Evolutionary conservation across 208 protist species (phyloP).

Genomic region (Acanthamoeba lenticulata): DNA sequence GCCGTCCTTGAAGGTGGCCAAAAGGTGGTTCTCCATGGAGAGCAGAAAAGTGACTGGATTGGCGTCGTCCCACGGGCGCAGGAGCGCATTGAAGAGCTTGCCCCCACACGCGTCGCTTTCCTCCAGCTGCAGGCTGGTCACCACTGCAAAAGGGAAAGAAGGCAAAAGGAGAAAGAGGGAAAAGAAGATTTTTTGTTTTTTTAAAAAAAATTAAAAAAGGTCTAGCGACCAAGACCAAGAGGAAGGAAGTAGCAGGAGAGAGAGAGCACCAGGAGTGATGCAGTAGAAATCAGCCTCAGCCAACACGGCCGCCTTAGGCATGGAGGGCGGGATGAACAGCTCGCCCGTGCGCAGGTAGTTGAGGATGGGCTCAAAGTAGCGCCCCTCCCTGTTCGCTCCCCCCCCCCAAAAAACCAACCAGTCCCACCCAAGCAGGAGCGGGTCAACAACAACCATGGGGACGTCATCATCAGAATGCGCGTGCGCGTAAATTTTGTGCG

Average conservation of each 20-base stretch:
- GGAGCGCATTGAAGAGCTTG: conserved; percentile 9
- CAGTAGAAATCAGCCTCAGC: conserved; percentile 38
- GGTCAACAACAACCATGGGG: too few relatives aligned
- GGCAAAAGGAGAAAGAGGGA: too few relatives aligned
- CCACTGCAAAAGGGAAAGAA: neutral
- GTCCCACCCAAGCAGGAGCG: neutral
- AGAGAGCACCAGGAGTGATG: neutral
- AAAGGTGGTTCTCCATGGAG: conserved; percentile 15
- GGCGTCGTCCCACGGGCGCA: neutral
- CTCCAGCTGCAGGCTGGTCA: neutral
- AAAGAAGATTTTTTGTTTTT: too few relatives aligned
- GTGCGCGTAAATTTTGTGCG: too few relatives aligned
- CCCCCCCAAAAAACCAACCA: neutral
- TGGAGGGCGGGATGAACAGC: conserved; percentile 6
- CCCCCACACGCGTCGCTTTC: conserved; percentile 32
- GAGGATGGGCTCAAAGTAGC: conserved; percentile 17
- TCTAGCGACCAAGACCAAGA: too few relatives aligned
- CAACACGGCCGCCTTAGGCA: neutral
- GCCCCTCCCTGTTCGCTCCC: neutral
- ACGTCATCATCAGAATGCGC: too few relatives aligned
- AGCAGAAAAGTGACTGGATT: neutral
- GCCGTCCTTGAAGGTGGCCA: neutral
- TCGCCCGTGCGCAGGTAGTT: conserved; percentile 47
- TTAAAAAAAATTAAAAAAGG: too few relatives aligned
- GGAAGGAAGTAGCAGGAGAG: neutral